Percentiles rank a stretch among this genome's conserved stretches.
Conservation (phyloP, 257 asterid species). For the Solanum chiquidenum region DNA sequence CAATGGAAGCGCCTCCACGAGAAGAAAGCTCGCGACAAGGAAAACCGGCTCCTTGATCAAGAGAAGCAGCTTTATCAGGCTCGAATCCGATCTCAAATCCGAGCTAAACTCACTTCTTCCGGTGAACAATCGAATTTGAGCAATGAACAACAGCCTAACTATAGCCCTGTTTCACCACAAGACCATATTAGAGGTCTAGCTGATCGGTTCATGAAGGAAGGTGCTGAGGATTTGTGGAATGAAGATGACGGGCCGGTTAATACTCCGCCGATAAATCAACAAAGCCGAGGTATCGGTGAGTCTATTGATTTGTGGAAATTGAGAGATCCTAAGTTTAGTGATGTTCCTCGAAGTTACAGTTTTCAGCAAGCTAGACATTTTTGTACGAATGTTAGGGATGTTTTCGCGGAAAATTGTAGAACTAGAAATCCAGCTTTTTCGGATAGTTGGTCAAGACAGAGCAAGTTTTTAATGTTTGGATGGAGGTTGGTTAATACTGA, state of each 20-base stretch:
- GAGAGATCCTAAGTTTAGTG: not conserved
- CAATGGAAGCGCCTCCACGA: conserved; percentile 99
- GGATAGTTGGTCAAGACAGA: not conserved
- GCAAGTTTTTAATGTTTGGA: not conserved
- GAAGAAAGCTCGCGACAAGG: conserved; percentile 85
- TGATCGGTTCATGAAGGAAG: conserved; percentile 91
- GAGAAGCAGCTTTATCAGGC: conserved; percentile 89
- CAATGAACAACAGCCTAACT: conserved; percentile 13
- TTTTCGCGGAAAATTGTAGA: conserved; percentile 9
- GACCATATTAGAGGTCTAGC: conserved; percentile 72
- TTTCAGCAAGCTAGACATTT: conserved; percentile 26
- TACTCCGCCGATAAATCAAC: conserved; percentile 11
- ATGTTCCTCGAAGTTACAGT: not conserved
- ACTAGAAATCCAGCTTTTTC: conserved; percentile 2
- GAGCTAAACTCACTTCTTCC: conserved; percentile 39
- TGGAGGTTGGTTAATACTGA: conserved; percentile 2
- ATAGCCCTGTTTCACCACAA: conserved; percentile 53
- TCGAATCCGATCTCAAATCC: conserved; percentile 69
- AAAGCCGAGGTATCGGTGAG: conserved; percentile 13
- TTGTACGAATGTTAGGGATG: conserved; percentile 26
- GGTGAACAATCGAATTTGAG: conserved; percentile 13
- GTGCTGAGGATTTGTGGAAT: conserved; percentile 95
- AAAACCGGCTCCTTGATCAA: conserved; percentile 72
- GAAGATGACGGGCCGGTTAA: conserved; percentile 58
- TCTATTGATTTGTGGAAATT: conserved; percentile 45